Evolutionary conservation across 2,329 filamentous ascomycete genomes (phyloP).

Genomic region (Arthrobotrys musiformis): DNA sequence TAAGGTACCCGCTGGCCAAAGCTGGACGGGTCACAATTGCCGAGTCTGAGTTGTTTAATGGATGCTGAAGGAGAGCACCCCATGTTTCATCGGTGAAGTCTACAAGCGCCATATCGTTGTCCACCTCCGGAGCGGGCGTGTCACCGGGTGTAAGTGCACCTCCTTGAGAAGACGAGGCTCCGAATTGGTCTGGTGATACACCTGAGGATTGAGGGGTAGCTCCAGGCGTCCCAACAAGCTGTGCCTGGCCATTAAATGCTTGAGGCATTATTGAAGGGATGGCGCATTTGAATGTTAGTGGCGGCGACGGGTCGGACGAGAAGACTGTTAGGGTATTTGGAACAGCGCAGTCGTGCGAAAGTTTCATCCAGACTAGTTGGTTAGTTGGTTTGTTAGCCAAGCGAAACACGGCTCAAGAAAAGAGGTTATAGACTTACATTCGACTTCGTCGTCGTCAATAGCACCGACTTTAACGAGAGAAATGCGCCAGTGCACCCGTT

Average conservation of each 20-base stretch:
- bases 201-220: slow-evolving; percentile 60
- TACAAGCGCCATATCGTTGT: slow-evolving; percentile 75
- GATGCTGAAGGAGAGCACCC: slow-evolving; percentile 76
- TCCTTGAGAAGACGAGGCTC: slow-evolving; percentile 45
- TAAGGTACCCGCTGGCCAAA: slow-evolving; percentile 73
- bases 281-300: slow-evolving; percentile 54
- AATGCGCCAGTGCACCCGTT: slow-evolving; percentile 80
- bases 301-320: slow-evolving; percentile 57
- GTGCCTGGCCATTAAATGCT: slow-evolving; percentile 56
- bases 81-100: slow-evolving; percentile 80
- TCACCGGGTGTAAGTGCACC: slow-evolving; percentile 57
- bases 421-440: slow-evolving; percentile 58
- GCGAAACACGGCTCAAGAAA: neutral
- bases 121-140: slow-evolving; percentile 64
- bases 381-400: slow-evolving; percentile 2
- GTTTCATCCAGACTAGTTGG: slow-evolving; percentile 41
- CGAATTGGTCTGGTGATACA: slow-evolving; percentile 70
- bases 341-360: slow-evolving; percentile 36
- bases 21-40: slow-evolving; percentile 69
- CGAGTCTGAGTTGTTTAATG: slow-evolving; percentile 66
- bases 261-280: slow-evolving; percentile 56
- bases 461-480: slow-evolving; percentile 77
- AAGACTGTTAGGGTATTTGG: slow-evolving; percentile 57
- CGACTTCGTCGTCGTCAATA: slow-evolving; percentile 75
- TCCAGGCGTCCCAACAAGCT: slow-evolving; percentile 55